Conservation (phyloP, 495 filamentous ascomycete species). For the Achaetomiella virescens region DNA sequence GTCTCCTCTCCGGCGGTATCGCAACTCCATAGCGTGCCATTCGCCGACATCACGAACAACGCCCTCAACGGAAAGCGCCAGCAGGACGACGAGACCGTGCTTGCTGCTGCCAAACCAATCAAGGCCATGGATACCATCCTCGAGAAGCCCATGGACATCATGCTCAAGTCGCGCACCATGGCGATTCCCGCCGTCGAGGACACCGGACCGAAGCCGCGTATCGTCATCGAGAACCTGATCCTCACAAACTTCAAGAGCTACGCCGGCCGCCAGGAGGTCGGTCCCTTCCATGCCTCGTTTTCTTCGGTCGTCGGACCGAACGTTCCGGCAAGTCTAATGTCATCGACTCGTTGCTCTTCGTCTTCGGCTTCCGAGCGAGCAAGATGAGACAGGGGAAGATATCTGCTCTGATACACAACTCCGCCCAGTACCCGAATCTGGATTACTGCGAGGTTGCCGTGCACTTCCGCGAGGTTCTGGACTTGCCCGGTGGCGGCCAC, state of each 20-base stretch:
- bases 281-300: slow-evolving; percentile 94
- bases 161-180: slow-evolving; percentile 76
- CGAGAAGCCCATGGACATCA: slow-evolving; percentile 91
- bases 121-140: slow-evolving; percentile 67
- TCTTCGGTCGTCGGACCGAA: slow-evolving; percentile 99
- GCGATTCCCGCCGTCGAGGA: slow-evolving; percentile 61
- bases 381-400: slow-evolving; percentile 99
- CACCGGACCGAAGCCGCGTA: slow-evolving; percentile 68
- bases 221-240: slow-evolving; percentile 85
- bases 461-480: slow-evolving; percentile 90
- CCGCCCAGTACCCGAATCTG: slow-evolving; percentile 74
- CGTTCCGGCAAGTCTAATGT: slow-evolving; percentile 97
- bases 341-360: slow-evolving; percentile 94
- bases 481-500: slow-evolving; percentile 66
- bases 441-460: slow-evolving; percentile 92
- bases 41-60: slow-evolving; percentile 73
- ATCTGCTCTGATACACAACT: slow-evolving; percentile 95
- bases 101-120: slow-evolving; percentile 54
- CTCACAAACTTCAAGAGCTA: slow-evolving; percentile 98
- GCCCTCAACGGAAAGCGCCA: slow-evolving; percentile 49
- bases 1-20: slow-evolving; percentile 36
- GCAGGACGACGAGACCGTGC: slow-evolving; percentile 32
- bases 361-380: slow-evolving; percentile 96
- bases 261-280: slow-evolving; percentile 88
- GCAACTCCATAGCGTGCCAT: slow-evolving; percentile 51